Conservation (phyloP, 495 filamentous ascomycete genomes). For the Neurospora tetraspora region DNA sequence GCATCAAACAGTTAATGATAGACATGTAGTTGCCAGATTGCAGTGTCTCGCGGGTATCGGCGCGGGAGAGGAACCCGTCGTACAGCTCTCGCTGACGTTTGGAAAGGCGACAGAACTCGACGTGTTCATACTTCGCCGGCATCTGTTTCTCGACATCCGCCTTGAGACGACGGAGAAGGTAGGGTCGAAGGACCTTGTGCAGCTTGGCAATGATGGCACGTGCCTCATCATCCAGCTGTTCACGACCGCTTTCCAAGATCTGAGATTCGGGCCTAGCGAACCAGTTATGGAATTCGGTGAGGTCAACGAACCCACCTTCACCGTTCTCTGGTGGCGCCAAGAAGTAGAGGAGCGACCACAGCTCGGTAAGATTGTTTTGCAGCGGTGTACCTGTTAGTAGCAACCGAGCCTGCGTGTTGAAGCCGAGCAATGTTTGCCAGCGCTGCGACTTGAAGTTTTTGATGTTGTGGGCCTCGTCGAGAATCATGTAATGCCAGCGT, state of each 20-base stretch:
- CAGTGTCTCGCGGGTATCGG: constrained; percentile 78
- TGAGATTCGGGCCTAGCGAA: constrained; percentile 88
- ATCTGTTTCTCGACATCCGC: constrained; percentile 99
- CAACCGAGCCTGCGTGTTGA: constrained; percentile 77
- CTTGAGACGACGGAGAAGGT: constrained; percentile 85
- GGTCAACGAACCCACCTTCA: constrained; percentile 76
- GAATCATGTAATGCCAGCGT: constrained; percentile 96
- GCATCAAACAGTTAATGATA: constrained; percentile 98
- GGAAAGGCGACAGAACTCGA: constrained; percentile 87
- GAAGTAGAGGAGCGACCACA: constrained; percentile 97
- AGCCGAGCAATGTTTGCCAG: constrained; percentile 89
- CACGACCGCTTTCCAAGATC: constrained; percentile 87
- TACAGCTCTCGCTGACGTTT: constrained; percentile 93
- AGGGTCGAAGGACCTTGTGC: constrained; percentile 86
- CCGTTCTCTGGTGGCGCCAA: constrained; percentile 83
- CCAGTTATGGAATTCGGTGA: constrained; percentile 88
- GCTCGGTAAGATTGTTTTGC: constrained; percentile 92
- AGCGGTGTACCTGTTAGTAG: constrained; percentile 91
- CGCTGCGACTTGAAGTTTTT: constrained; percentile 97
- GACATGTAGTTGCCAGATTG: constrained; percentile 95
- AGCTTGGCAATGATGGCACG: constrained; percentile 81
- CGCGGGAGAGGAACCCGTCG: constrained; percentile 92
- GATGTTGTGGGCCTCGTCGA: constrained; percentile 99
- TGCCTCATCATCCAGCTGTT: constrained; percentile 87
- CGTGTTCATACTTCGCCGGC: constrained; percentile 95